Conservation (phyloP, 345 rosid genomes). For the Euphorbia lathyris region DNA sequence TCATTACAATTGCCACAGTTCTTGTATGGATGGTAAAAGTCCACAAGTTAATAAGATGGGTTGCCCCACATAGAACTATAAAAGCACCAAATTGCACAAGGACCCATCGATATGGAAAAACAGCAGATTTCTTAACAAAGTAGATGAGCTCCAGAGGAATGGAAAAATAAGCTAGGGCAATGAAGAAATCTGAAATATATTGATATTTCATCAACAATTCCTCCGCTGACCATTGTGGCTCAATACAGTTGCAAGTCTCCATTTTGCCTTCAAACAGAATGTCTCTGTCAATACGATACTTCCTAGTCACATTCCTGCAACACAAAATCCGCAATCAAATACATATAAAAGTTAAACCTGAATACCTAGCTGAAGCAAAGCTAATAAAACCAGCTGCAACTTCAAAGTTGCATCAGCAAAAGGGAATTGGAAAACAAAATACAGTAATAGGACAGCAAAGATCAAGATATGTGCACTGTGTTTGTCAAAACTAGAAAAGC, state of each 20-base stretch:
- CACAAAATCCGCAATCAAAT: not conserved
- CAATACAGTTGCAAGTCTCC: slow-evolving; percentile 91
- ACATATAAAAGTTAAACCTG: not conserved
- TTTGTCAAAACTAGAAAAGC: not conserved
- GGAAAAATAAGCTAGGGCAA: slow-evolving; percentile 94
- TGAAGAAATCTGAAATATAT: slow-evolving; percentile 96
- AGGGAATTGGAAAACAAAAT: not conserved
- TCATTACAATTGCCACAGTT: slow-evolving; percentile 83
- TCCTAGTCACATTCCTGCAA: not conserved
- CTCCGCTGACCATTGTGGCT: slow-evolving; percentile 94
- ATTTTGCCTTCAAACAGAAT: slow-evolving; percentile 18
- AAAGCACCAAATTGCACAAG: slow-evolving; percentile 99
- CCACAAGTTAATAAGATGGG: slow-evolving; percentile 95
- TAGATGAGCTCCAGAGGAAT: slow-evolving; percentile 94
- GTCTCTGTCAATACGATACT: not conserved
- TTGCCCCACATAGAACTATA: slow-evolving; percentile 97
- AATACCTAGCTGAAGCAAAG: not conserved
- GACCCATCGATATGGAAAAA: slow-evolving; percentile 96
- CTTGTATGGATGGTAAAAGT: slow-evolving; percentile 67
- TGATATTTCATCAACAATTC: slow-evolving; percentile 93
- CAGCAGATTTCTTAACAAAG: slow-evolving; percentile 91
- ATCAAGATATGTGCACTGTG: not conserved
- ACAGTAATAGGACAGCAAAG: not conserved
- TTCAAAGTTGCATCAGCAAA: not conserved
- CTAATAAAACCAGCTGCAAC: not conserved